A percentile compares a stretch with the other conserved stretches of the same genome.
These are phyloP conservation scores for Themeda triandra DNA, from an alignment of 176 grass and related monocot species.

Conservation along the genomic window DNA sequence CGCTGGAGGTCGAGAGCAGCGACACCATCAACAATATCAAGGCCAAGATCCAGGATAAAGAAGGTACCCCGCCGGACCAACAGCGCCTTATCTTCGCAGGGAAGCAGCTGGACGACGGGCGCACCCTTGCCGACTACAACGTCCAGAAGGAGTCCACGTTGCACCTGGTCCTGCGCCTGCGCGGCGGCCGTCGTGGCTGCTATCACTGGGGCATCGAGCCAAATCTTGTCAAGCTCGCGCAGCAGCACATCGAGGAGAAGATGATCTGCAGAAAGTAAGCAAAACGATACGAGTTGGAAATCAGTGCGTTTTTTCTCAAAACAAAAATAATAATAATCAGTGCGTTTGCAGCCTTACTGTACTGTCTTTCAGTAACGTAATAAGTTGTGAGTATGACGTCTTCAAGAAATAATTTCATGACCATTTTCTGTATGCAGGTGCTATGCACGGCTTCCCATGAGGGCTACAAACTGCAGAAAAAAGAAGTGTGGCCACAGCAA, in stretches of 20 bases:
- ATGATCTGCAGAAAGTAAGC: not conserved
- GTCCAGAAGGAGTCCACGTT: constrained; percentile 74
- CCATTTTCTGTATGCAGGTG: too few species aligned
- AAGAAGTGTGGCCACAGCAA: too few species aligned
- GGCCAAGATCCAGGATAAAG: constrained; percentile 79
- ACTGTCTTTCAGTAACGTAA: too few species aligned
- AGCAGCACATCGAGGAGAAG: not conserved
- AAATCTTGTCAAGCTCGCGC: not conserved
- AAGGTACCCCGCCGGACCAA: not conserved
- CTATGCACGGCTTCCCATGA: too few species aligned
- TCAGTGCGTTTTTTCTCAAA: too few species aligned
- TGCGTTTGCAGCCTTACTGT: too few species aligned
- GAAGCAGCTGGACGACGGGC: constrained; percentile 77
- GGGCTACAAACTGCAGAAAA: too few species aligned
- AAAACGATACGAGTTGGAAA: too few species aligned
- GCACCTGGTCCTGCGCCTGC: not conserved
- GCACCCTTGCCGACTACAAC: constrained; percentile 80
- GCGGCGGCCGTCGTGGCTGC: too few species aligned
- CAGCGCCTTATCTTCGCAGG: constrained; percentile 65
- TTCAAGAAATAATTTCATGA: too few species aligned
- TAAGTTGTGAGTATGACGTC: too few species aligned
- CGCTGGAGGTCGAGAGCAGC: constrained; percentile 90
- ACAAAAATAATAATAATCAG: too few species aligned
- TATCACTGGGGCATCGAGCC: not conserved
- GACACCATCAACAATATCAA: constrained; percentile 90